phyloP scores from a whole-genome alignment of 1,284 basidiomycete genomes.

The Lentinula novae-zelandiae region DNA sequence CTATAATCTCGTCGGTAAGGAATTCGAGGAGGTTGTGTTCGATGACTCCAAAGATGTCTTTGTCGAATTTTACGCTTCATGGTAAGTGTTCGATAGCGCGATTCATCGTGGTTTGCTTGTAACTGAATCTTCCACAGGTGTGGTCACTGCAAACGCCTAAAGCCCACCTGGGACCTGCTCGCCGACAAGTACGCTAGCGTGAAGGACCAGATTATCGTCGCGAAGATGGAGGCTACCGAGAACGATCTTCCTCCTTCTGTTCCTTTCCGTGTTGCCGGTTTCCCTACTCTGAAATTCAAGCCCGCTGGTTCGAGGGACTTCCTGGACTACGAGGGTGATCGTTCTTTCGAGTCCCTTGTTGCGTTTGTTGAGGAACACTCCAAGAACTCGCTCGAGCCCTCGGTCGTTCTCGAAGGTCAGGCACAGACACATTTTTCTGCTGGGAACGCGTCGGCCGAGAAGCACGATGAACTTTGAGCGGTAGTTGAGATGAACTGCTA shows the following conservation, averaged over 20 bases:
- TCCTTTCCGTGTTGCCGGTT: conserved; percentile 83
- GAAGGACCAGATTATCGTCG: conserved; percentile 83
- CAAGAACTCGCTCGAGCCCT: conserved; percentile 60
- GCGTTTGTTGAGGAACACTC: conserved; percentile 83
- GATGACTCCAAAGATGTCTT: conserved; percentile 95
- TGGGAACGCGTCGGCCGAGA: conserved; percentile 22
- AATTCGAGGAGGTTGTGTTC: conserved; percentile 84
- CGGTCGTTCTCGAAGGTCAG: conserved; percentile 28
- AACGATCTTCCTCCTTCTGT: conserved; percentile 91
- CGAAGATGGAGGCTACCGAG: conserved; percentile 95
- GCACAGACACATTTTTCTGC: conserved; percentile 34
- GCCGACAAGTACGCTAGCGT: conserved; percentile 80
- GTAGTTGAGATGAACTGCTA: neutral
- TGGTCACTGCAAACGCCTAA: conserved; percentile 94
- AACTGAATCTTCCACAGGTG: conserved; percentile 57
- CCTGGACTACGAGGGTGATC: conserved; percentile 91
- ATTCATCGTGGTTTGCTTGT: conserved; percentile 9
- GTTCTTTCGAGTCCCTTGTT: conserved; percentile 81
- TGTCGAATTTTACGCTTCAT: conserved; percentile 95
- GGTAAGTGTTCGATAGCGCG: conserved; percentile 49
- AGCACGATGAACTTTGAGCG: conserved; percentile 42
- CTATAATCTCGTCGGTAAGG: conserved; percentile 83
- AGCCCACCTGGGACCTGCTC: conserved; percentile 91
- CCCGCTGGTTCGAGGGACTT: conserved; percentile 84
- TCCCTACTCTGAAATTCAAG: conserved; percentile 98